Base-by-base conservation (phyloP, 2,329 filamentous ascomycete genomes). In the Verruconis gallopava region DNA sequence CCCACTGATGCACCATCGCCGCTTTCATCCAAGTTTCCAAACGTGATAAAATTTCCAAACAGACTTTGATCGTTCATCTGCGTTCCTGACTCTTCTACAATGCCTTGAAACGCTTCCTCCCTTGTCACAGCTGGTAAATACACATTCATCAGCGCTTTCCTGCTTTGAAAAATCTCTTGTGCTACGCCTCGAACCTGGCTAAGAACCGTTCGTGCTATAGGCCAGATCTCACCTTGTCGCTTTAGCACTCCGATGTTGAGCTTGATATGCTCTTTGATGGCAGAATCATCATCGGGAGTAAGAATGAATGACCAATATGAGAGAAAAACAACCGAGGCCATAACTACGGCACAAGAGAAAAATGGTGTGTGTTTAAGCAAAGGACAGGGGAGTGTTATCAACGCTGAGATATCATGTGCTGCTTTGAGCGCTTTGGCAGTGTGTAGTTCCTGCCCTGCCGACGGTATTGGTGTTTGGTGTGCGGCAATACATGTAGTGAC, bases 381-480 rank as follows among this genome's bases (percentile, higher is more conserved):
- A 0, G 78, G 72, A 3, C 79, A 75, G 0, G 83, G 81, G 36
- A 93, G 74, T 1, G 81, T 80, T 38, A 85, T 75, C 50, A 88
- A 69, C 49, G 75, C 73, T 46, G 80, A 81, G 47, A 94, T 80
- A 41, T 82, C 79, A 50, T 79, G 79, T 0, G 88, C 85, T 0
- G 84, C 81, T 21, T 78, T 74, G 45, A 93, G 75, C 4, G 84
- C 85, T 61, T 93, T 88, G 43, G 76, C 76, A 1, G 85, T 86
- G 61, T 93, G 84, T 13, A 69, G 66, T 45, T 73, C 69, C n/a
- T 68, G 53, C 48, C 65, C 49, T 50, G 67, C 53, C 48, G 68
- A 55, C 65, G 68, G 57, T 70, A 82, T 40, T 56, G 66, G 39
- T 45, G 63, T 54, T 44, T 65, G 53, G 18, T 59, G 55, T 22